A percentile compares a stretch with the other conserved stretches of the same genome.
phyloP scores from a whole-genome alignment of 169 alveolate genomes.

The Babesia bigemina region DNA sequence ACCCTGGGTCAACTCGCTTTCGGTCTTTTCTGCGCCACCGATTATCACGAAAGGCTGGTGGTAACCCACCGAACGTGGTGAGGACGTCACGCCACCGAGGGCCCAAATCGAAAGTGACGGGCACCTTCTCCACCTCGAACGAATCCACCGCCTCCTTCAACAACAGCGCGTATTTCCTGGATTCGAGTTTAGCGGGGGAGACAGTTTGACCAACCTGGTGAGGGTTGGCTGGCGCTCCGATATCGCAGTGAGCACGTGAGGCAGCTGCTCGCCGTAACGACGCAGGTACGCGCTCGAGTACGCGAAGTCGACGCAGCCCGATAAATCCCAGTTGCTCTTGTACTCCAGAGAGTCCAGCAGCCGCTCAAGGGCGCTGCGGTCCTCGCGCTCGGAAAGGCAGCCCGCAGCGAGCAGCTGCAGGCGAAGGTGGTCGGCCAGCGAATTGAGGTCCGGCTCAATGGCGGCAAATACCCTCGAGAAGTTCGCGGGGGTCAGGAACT shows the following conservation, averaged over 20 bases:
- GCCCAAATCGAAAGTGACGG: conserved; percentile 7
- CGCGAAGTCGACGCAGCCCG: conserved; percentile 35
- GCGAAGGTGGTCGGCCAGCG: conserved; percentile 29
- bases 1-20: conserved; percentile 27
- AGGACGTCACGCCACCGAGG: conserved; percentile 47
- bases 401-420: conserved; percentile 54
- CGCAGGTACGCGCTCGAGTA: conserved; percentile 44
- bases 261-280: conserved; percentile 34
- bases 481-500: conserved; percentile 50
- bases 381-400: conserved; percentile 24
- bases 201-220: conserved; percentile 9
- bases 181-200: not conserved
- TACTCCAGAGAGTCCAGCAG: conserved; percentile 17
- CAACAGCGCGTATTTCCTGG: conserved; percentile 52
- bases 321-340: conserved; percentile 28
- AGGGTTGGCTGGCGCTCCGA: conserved; percentile 15
- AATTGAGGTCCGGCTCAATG: conserved; percentile 16
- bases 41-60: not conserved
- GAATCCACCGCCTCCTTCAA: conserved; percentile 68
- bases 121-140: conserved; percentile 37
- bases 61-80: conserved; percentile 35
- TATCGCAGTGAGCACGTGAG: conserved; percentile 7
- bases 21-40: conserved; percentile 32
- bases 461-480: conserved; percentile 18
- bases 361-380: conserved; percentile 2